Percentiles rank a stretch among this genome's conserved stretches.
phyloP scores from a whole-genome alignment of 805 yeast genomes.

The Komagataella ulmi region DNA sequence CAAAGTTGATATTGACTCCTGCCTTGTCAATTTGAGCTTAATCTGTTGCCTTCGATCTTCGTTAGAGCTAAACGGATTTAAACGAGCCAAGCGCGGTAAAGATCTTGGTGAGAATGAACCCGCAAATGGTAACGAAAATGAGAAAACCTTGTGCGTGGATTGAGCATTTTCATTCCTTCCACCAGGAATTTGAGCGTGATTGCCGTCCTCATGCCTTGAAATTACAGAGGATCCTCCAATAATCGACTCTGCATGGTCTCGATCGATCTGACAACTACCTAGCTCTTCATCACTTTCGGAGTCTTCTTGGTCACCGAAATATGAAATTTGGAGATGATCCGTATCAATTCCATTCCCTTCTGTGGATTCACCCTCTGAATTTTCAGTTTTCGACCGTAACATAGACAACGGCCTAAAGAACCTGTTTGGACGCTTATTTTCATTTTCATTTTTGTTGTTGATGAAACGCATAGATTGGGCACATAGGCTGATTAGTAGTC shows the following conservation, averaged over 20 bases:
- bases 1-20: conserved; percentile 41
- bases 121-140: conserved; percentile 50
- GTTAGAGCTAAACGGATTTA: conserved; percentile 5
- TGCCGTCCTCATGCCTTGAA: conserved; percentile 4
- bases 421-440: neutral
- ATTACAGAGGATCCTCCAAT: conserved; percentile 35
- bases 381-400: neutral
- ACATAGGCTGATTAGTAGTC: conserved; percentile 1
- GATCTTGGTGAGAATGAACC: conserved; percentile 20
- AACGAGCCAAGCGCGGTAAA: conserved; percentile 10
- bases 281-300: neutral
- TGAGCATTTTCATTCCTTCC: neutral
- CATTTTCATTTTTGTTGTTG: neutral
- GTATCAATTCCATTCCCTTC: neutral
- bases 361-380: neutral
- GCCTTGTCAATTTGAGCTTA: conserved; percentile 30
- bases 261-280: neutral
- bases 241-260: conserved; percentile 25
- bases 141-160: conserved; percentile 27
- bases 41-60: conserved; percentile 19
- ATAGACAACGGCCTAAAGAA: neutral
- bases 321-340: neutral
- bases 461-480: neutral
- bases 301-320: conserved; percentile 1
- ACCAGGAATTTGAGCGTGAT: neutral